Conservation (phyloP, 2,329 filamentous ascomycete species). For the Trichoderma oligosporum region DNA sequence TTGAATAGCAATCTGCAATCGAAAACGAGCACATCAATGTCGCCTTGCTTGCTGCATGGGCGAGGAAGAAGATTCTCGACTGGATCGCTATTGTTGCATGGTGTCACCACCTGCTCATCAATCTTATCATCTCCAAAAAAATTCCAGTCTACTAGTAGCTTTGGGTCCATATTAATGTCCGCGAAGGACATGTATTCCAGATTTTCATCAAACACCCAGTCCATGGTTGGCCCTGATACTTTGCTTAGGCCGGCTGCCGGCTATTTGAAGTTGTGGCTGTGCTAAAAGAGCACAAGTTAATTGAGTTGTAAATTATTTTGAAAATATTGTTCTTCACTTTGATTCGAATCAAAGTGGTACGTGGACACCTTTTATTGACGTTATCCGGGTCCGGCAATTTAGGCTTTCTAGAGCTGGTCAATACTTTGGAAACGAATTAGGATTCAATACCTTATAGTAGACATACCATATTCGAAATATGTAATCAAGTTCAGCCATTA, state of each 20-base stretch:
- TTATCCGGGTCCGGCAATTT: conserved; percentile 1
- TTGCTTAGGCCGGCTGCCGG: background rate
- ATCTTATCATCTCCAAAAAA: background rate
- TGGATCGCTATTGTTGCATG: background rate
- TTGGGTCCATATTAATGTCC: background rate
- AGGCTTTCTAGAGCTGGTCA: background rate
- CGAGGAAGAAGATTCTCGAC: no score
- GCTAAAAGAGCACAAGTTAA: no score
- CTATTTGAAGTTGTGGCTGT: no score
- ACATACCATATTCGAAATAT: background rate
- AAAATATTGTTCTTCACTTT: background rate
- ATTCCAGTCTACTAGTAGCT: background rate
- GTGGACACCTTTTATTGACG: conserved; percentile 6
- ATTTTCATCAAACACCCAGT: background rate
- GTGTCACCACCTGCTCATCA: background rate
- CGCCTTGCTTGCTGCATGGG: no score
- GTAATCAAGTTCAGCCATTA: background rate
- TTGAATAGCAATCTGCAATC: background rate
- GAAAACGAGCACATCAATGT: no score
- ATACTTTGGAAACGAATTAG: background rate
- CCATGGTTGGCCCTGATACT: background rate
- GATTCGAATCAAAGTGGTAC: background rate
- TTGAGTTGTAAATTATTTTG: background rate
- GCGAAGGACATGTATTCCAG: background rate
- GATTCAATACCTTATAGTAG: background rate